Percentiles rank a stretch among this genome's conserved stretches.
These are phyloP conservation scores for Torulaspora maleeae DNA, from an alignment of 805 yeast species.

Conservation along the genomic window DNA sequence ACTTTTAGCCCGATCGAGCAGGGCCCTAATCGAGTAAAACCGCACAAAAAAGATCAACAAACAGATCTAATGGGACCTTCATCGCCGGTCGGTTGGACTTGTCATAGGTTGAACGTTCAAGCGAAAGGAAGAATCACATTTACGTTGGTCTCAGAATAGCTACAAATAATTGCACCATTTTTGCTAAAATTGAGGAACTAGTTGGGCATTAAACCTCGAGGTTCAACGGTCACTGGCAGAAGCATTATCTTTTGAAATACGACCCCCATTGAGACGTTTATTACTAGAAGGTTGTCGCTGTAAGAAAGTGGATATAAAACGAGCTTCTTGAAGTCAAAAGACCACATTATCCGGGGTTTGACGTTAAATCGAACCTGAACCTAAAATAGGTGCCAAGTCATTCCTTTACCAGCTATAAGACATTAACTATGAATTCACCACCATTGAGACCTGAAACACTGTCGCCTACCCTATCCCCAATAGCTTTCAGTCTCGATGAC, in stretches of 20 bases:
- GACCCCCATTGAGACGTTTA: neutral
- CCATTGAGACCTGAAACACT: constrained; percentile 27
- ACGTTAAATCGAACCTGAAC: neutral
- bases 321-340: neutral
- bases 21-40: constrained; percentile 9
- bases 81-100: constrained; percentile 5
- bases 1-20: constrained; percentile 5
- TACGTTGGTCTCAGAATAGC: neutral
- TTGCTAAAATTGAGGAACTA: neutral
- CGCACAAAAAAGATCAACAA: constrained; percentile 12
- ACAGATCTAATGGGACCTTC: neutral
- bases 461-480: constrained; percentile 30
- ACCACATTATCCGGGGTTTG: neutral
- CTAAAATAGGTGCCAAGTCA: constrained; percentile 2
- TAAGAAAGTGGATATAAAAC: too few species aligned
- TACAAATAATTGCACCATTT: neutral
- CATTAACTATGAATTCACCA: constrained; percentile 25
- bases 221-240: neutral
- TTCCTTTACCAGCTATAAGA: neutral
- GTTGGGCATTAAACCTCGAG: neutral
- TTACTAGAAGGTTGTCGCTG: neutral
- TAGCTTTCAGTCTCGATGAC: constrained; percentile 29
- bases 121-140: neutral
- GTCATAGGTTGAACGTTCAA: neutral
- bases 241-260: neutral